Evolutionary conservation across 2,329 filamentous ascomycete genomes (phyloP), one percentile per base, ranked within the genome.

Genomic region (Huntiella abstrusa): DNA sequence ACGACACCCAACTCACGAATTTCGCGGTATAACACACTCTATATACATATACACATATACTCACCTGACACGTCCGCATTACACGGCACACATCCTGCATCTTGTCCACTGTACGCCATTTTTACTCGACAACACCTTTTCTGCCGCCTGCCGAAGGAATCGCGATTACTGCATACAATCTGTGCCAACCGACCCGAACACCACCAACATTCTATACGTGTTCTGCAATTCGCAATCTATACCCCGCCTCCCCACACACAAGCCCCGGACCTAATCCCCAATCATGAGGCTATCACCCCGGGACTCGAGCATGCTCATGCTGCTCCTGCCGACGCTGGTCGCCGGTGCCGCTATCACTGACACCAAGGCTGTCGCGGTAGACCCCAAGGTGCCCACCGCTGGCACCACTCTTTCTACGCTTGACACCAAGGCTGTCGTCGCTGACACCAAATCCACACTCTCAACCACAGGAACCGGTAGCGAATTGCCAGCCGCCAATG

Each of bases 391-490:
- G 5, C 17, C 34, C 34, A 37, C 43, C 38, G 33, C 28, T 8
- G 43, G 22, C 5, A 36, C 17, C 11, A 22, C 43, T n/a, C 28
- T 35, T 10, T 33, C 22, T 33, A 33, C 35, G 22, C 13, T 48
- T 7, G 44, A 47, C 28, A 44, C 41, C 32, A 49, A 49, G 44
- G 40, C 43, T 37, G 32, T 43, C 19, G 33, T 34, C 19, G 43
- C 19, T 17, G 52, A 52, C 4, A 59, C 66, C 45, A 68, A 70
- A 62, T 46, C 44, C 11, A 40, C 32, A 11, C 11, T 48, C 36
- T 59, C 60, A 40, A 57, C 65, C 33, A 66, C 67, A 2, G 52
- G 53, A 51, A 62, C 60, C 1, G 67, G 67, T 3, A 67, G 70
- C 46, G 59, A 62, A 34, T 66, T 71, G 6, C 32, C 38, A 17